Conservation (phyloP, 495 filamentous ascomycete species). For the Penicillium atrosanguineum region DNA sequence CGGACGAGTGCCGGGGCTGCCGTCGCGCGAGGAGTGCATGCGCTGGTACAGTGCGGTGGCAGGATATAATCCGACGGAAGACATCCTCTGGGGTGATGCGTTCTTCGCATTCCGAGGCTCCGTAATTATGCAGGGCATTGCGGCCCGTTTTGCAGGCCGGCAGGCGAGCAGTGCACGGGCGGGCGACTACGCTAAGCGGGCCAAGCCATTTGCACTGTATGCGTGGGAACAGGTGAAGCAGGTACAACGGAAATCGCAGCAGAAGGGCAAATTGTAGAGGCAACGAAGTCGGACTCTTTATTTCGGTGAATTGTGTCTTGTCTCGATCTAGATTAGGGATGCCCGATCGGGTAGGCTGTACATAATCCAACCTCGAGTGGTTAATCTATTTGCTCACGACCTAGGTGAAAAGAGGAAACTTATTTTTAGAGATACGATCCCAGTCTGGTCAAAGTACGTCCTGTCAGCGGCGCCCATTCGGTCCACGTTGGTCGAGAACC, state of each 20-base stretch:
- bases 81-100: constrained; percentile 10
- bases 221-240: constrained; percentile 65
- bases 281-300: neutral
- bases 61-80: constrained; percentile 59
- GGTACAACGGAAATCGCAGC: constrained; percentile 2
- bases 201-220: constrained; percentile 59
- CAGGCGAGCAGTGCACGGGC: constrained; percentile 91
- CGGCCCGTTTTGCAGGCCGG: constrained; percentile 74
- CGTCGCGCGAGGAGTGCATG: constrained; percentile 64
- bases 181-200: constrained; percentile 55
- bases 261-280: constrained; percentile 5
- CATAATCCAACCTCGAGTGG: neutral
- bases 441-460: neutral
- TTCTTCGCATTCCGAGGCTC: constrained; percentile 65
- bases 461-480: constrained; percentile 17
- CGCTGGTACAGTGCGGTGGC: constrained; percentile 66
- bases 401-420: neutral
- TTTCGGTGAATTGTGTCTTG: neutral
- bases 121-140: constrained; percentile 89
- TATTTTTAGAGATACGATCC: neutral
- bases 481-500: constrained; percentile 9
- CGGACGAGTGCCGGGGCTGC: constrained; percentile 68
- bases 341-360: neutral
- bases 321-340: neutral
- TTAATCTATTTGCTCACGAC: neutral